Evolutionary conservation across 2,329 filamentous ascomycete species (phyloP), one percentile per base, ranked within the genome.

Genomic region (Penicillium decumbens): DNA sequence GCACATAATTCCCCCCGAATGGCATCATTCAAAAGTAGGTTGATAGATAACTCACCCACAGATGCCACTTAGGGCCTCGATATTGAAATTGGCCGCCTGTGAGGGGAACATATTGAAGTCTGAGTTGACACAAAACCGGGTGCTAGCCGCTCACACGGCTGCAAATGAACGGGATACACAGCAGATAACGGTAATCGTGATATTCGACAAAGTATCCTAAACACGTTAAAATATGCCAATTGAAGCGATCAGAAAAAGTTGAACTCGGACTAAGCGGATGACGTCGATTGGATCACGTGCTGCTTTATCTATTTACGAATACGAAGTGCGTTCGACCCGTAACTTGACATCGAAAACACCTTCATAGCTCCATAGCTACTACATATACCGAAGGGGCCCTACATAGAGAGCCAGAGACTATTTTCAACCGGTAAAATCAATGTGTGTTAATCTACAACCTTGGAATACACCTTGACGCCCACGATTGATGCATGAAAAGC

Each of bases 31-130:
- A 28, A 18, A 24, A 20, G 23, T 5, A 27, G n/a, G 29, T 5
- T 13, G 28, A 39, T 4, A 12, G 7, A n/a, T 13, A 32, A 53
- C 81, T 62, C 71, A 88, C 85, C 87, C 92, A 72, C 87, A 90
- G 62, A 96, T 96, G 47, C 92, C 92, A 61, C 89, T 95, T 63
- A 96, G 84, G 53, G 91, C 90, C 66, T 93, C 88, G 52, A 95
- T 84, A 69, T 95, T 88, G 59, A 96, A 77, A 70, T 87, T 85
- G 54, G 57, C 63, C 38, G 62, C 62, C 55, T 69, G 68, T 44
- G 69, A 65, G 46, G 72, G 71, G 51, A 71, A 68, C 68, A 71
- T 71, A 35, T 40, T 52, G 50, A 40, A 48, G 41, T 41, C 41
- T 43, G 23, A 32, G 47, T 40, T 51, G 51, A 50, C 32, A n/a